Base-by-base conservation (phyloP, 2,329 filamentous ascomycete species). In the Chaetomiaceae sp. region DNA sequence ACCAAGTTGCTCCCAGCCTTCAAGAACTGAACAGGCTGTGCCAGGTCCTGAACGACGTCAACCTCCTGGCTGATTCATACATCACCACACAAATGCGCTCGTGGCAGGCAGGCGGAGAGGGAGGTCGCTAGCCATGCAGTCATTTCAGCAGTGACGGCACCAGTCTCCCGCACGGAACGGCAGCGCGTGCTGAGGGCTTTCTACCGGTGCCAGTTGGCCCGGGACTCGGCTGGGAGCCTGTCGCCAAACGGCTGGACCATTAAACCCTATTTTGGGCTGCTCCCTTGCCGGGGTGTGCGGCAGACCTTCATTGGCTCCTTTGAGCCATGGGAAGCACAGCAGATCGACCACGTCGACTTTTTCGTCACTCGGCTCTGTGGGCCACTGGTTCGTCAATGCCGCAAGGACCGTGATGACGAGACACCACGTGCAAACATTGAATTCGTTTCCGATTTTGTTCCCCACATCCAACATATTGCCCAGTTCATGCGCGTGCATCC, bases 161-260 rank as follows among this genome's bases (percentile, higher is more conserved):
- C 38, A 2, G 19, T 27, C n/a, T 47, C 48, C 10, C 48, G 30
- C 37, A 27, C 32, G 3, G 48, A 50, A 30, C 44, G 44, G 14
- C 40, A n/a, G 3, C 44, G 48, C 1, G 38, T 50, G 11, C 6
- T 50, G 38, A 24, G 38, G 17, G 38, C 43, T 1, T 39, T 50
- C 20, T 50, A 50, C 36, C 48, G 43, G 3, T 39, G 48, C 9
- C 48, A 50, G 38, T 36, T 50, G 14, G 18, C 47, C 15, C 42
- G 38, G 39, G 39, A 50, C 14, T 43, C 39, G 24, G 24, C 6
- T 27, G 6, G 6, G 24, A 27, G 24, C 6, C 11, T 11, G 24
- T 27, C 6, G 24, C 24, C 24, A 6, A 11, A 27, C 24, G 24
- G 11, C n/a, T n/a, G n/a, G n/a, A n/a, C n/a, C n/a, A n/a, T n/a